These are phyloP conservation scores for Xanthoconium purpureum DNA, from an alignment of 768 basidiomycete genomes.

Conservation along the genomic window DNA sequence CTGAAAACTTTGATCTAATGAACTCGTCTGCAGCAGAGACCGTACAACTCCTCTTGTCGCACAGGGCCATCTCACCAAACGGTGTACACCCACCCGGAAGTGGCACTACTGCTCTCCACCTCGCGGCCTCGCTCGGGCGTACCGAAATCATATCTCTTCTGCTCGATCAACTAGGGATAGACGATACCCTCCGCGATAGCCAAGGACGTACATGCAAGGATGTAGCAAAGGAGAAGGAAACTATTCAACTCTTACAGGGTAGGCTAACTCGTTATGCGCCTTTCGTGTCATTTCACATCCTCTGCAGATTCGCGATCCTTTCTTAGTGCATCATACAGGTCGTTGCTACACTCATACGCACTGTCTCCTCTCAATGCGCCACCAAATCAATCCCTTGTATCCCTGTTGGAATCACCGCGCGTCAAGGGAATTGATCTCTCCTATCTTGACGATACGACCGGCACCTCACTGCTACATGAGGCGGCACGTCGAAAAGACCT, in stretches of 20 bases:
- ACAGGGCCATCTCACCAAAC: constrained; percentile 78
- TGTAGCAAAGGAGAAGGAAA: constrained; percentile 67
- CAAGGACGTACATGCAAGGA: constrained; percentile 69
- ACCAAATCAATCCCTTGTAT: constrained; percentile 45
- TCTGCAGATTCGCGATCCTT: constrained; percentile 72
- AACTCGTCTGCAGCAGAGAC: constrained; percentile 53
- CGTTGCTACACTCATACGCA: constrained; percentile 69
- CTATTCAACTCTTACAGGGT: constrained; percentile 67
- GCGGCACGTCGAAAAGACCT: constrained; percentile 80
- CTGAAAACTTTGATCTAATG: background rate
- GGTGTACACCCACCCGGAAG: constrained; percentile 70
- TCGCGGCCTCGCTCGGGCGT: constrained; percentile 71
- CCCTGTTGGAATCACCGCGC: constrained; percentile 68
- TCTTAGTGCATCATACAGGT: constrained; percentile 70
- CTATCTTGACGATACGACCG: constrained; percentile 75
- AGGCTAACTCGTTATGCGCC: constrained; percentile 11
- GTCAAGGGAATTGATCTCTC: constrained; percentile 71
- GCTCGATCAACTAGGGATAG: constrained; percentile 73
- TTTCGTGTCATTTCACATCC: constrained; percentile 5
- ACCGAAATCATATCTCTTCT: constrained; percentile 71
- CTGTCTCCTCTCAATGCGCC: constrained; percentile 48
- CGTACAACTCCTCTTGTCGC: constrained; percentile 60
- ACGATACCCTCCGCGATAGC: constrained; percentile 71
- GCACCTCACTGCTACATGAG: constrained; percentile 81
- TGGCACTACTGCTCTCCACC: constrained; percentile 67